These are phyloP conservation scores for Claviceps pazoutovae DNA, from an alignment of 2,329 filamentous ascomycete species.

Conservation along the genomic window DNA sequence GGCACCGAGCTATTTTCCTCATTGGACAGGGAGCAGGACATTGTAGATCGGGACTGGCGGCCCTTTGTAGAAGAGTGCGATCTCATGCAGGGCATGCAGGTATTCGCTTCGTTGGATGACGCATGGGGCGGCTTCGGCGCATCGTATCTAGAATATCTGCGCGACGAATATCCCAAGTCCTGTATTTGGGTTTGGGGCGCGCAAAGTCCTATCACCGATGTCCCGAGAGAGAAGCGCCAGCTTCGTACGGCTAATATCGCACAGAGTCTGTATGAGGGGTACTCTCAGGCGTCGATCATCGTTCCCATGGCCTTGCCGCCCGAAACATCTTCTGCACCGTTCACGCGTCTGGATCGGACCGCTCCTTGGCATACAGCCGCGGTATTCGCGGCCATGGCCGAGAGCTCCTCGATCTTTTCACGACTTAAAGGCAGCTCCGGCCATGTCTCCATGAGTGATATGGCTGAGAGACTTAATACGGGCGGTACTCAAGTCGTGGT, in stretches of 20 bases:
- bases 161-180: constrained; percentile 84
- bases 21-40: constrained; percentile 66
- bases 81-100: constrained; percentile 74
- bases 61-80: constrained; percentile 89
- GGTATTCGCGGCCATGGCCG: constrained; percentile 60
- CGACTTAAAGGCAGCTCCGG: constrained; percentile 41
- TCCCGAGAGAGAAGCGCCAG: constrained; percentile 35
- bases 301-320: constrained; percentile 58
- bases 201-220: constrained; percentile 44
- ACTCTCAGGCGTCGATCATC: constrained; percentile 60
- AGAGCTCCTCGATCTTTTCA: constrained; percentile 65
- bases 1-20: constrained; percentile 63
- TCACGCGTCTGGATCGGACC: constrained; percentile 42
- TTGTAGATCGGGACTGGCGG: constrained; percentile 80
- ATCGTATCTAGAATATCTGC: constrained; percentile 59
- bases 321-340: constrained; percentile 39
- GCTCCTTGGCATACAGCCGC: constrained; percentile 74
- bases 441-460: constrained; percentile 38
- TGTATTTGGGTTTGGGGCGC: constrained; percentile 79
- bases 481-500: constrained; percentile 71
- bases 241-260: constrained; percentile 61
- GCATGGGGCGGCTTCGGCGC: constrained; percentile 69
- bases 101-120: constrained; percentile 59
- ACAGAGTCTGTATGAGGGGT: constrained; percentile 53
- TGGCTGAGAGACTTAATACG: constrained; percentile 55